A percentile compares a stretch with the other conserved stretches of the same genome.
Conservation (phyloP, 2,329 filamentous ascomycete genomes). For the Cladosporium sp. region DNA sequence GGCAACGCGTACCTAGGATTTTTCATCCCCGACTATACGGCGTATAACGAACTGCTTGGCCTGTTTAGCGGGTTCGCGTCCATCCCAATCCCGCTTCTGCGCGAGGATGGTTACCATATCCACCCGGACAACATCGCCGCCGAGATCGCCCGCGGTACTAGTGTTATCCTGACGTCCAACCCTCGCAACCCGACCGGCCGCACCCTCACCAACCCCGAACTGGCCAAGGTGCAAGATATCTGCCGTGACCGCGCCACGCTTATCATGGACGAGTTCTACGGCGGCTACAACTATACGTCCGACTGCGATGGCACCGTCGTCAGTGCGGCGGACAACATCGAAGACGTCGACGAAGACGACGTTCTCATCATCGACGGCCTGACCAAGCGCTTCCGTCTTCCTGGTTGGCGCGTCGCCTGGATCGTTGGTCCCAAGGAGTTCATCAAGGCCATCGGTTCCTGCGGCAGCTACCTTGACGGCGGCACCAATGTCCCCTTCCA, state of each 20-base stretch:
- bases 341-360: constrained; percentile 72
- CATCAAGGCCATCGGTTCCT: constrained; percentile 86
- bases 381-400: constrained; percentile 93
- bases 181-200: constrained; percentile 91
- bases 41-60: constrained; percentile 96
- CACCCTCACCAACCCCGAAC: constrained; percentile 77
- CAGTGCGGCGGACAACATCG: constrained; percentile 81
- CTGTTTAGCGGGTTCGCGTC: constrained; percentile 92
- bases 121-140: constrained; percentile 90
- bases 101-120: constrained; percentile 88
- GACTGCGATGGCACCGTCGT: constrained; percentile 88
- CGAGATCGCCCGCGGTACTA: constrained; percentile 39
- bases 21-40: constrained; percentile 76
- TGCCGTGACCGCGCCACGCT: constrained; percentile 86
- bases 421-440: constrained; percentile 95
- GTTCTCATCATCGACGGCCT: constrained; percentile 93
- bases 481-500: constrained; percentile 95
- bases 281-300: constrained; percentile 89
- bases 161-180: constrained; percentile 89
- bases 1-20: constrained; percentile 82
- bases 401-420: constrained; percentile 96
- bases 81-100: constrained; percentile 78
- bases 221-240: constrained; percentile 88
- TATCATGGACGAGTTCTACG: constrained; percentile 95
- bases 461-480: constrained; percentile 71